Base-by-base conservation (phyloP, 202 grass and related monocot genomes). In the Zoysia matrella region DNA sequence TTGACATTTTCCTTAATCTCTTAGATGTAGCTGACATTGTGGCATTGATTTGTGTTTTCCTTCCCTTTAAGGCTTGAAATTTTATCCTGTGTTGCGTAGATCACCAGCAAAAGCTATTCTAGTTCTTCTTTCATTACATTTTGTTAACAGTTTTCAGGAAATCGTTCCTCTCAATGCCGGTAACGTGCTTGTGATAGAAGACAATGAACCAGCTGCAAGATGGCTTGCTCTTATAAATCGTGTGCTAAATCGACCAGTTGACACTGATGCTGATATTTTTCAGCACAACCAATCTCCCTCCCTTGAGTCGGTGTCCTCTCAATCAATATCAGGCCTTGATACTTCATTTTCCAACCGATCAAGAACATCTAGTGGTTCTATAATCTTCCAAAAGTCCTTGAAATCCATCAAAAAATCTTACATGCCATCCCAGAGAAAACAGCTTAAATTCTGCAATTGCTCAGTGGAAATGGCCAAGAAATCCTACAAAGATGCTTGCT, bases 161-260 rank as follows among this genome's bases (percentile, higher is more conserved):
- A 93, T 98, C 68, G 95, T 98, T n/a, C 95, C 95, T 79, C 90
- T 98, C 72, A 98, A 98, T 90, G 95, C 95, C 0, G 95, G 95
- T 69, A 98, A 98, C 88, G 95, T 98, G 70, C 91, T 98, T 79
- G 95, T 95, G 72, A 88, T 98, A 15, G 95, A 98, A 95, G 92
- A 95, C 77, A 91, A 87, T 0, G 95, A 98, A 82, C 95, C 95
- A 76, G 92, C 95, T 75, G 73, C 90, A 78, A 95, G 89, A 82
- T 98, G 95, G 95, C 90, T 98, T 47, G 89, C 90, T 78, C 85
- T 98, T 60, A 91, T 98, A 86, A 91, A 95, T 56, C 77, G 87
- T 77, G 91, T 72, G 0, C 81, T 98, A 63, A 98, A 98, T 69
- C 77, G 72, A 43, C 71, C 87, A 39, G 73, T 72, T 50, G 80